Evolutionary conservation across 2,329 filamentous ascomycete species (phyloP).

Genomic region (Fusarium proliferatum): DNA sequence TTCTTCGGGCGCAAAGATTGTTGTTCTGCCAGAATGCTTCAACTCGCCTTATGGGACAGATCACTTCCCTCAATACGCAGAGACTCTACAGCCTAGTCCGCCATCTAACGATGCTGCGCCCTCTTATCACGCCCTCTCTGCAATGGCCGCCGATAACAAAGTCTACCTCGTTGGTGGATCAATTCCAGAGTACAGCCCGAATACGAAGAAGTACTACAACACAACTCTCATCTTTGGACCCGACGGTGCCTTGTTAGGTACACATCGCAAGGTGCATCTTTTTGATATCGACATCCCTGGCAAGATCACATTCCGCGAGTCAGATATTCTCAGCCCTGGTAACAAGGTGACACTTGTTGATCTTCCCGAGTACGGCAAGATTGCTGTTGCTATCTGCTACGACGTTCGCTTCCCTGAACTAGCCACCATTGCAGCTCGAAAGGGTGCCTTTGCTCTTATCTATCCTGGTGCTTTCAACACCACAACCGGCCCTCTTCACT

Average conservation of each 20-base stretch:
- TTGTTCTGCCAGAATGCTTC: slow-evolving; percentile 98
- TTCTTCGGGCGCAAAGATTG: slow-evolving; percentile 78
- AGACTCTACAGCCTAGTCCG: slow-evolving; percentile 82
- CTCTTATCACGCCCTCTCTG: slow-evolving; percentile 84
- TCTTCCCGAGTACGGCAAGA: slow-evolving; percentile 86
- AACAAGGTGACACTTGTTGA: slow-evolving; percentile 88
- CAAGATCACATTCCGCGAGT: slow-evolving; percentile 91
- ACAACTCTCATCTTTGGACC: slow-evolving; percentile 87
- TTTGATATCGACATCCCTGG: slow-evolving; percentile 99
- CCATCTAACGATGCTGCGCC: slow-evolving; percentile 77
- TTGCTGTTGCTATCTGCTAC: slow-evolving; percentile 95
- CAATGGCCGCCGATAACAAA: slow-evolving; percentile 80
- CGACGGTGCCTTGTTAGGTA: slow-evolving; percentile 80
- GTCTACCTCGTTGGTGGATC: slow-evolving; percentile 91
- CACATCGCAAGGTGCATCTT: slow-evolving; percentile 92
- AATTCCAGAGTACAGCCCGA: slow-evolving; percentile 81
- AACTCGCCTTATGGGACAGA: slow-evolving; percentile 95
- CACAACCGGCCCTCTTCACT: slow-evolving; percentile 92
- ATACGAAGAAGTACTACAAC: slow-evolving; percentile 81
- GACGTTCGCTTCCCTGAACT: slow-evolving; percentile 97
- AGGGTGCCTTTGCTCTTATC: slow-evolving; percentile 86
- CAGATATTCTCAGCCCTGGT: slow-evolving; percentile 86
- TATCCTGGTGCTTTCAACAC: slow-evolving; percentile 98
- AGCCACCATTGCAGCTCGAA: slow-evolving; percentile 86
- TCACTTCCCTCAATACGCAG: slow-evolving; percentile 92